Percentiles rank a stretch among this genome's conserved stretches.
phyloP scores from a whole-genome alignment of 768 basidiomycete species.

The Kwoniella mangroviensis region DNA sequence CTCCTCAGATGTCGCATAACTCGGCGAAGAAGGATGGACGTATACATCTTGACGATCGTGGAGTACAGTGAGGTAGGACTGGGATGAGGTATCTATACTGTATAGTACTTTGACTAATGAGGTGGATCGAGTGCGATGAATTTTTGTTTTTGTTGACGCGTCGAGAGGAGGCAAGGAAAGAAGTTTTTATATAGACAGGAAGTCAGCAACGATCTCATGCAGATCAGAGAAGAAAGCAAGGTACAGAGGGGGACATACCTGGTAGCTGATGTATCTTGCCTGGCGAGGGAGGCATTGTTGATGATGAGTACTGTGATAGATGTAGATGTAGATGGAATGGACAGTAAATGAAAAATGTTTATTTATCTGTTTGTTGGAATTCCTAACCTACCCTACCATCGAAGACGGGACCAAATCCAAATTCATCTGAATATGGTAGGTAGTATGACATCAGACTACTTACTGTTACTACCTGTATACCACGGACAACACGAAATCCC shows the following conservation, averaged over 20 bases:
- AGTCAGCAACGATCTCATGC: background rate
- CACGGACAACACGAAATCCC: background rate
- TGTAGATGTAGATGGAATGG: background rate
- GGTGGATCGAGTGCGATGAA: background rate
- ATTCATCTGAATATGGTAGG: background rate
- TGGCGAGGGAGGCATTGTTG: conserved; percentile 45
- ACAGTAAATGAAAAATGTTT: background rate
- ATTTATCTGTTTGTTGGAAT: background rate
- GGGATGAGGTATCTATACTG: conserved; percentile 36
- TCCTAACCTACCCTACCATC: background rate
- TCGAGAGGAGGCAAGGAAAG: background rate
- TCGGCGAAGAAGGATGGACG: conserved; percentile 37
- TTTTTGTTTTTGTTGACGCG: conserved; percentile 16
- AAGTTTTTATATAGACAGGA: background rate
- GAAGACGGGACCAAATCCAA: conserved; percentile 16
- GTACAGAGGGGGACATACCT: conserved; percentile 26
- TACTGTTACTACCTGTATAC: background rate
- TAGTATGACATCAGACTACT: background rate
- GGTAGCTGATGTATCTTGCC: conserved; percentile 50
- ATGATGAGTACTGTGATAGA: no score
- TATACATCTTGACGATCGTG: conserved; percentile 46
- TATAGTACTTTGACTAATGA: conserved; percentile 51
- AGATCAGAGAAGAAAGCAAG: background rate
- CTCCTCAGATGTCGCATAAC: background rate
- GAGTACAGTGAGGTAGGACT: conserved; percentile 48